phyloP scores from a whole-genome alignment of 352 stramenopile genomes.

The Phytophthora litchii region DNA sequence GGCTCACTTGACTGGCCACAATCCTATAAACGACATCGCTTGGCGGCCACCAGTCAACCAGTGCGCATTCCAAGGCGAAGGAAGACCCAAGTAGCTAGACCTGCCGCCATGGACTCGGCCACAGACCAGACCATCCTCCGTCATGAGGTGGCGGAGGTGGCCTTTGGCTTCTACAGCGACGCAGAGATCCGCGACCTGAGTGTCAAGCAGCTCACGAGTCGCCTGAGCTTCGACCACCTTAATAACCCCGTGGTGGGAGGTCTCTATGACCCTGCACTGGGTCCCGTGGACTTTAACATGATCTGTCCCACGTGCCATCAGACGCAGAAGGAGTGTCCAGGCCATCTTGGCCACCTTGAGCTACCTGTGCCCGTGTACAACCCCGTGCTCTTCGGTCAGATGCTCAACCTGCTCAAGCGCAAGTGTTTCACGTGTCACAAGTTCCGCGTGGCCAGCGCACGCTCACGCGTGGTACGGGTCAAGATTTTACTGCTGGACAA shows the following conservation, averaged over 20 bases:
- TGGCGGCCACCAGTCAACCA: slow-evolving; percentile 40
- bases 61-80: slow-evolving; percentile 29
- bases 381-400: slow-evolving; percentile 94
- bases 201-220: slow-evolving; percentile 97
- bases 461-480: slow-evolving; percentile 82
- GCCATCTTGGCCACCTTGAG: slow-evolving; percentile 99
- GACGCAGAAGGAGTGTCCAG: slow-evolving; percentile 95
- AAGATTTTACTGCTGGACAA: slow-evolving; percentile 94
- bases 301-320: slow-evolving; percentile 97
- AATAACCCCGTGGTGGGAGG: slow-evolving; percentile 95
- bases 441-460: slow-evolving; percentile 84
- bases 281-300: slow-evolving; percentile 90
- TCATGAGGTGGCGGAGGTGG: slow-evolving; percentile 91
- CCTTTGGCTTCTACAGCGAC: slow-evolving; percentile 98
- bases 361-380: slow-evolving; percentile 98
- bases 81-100: slow-evolving; percentile 5
- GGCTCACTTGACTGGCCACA: slow-evolving; percentile 42
- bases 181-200: slow-evolving; percentile 96
- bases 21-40: slow-evolving; percentile 26
- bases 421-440: slow-evolving; percentile 99
- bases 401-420: slow-evolving; percentile 96
- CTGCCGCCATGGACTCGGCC: slow-evolving; percentile 71
- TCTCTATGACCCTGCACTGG: slow-evolving; percentile 97
- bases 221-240: slow-evolving; percentile 94
- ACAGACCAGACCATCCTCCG: slow-evolving; percentile 92